Evolutionary conservation across 495 filamentous ascomycete genomes (phyloP).

Genomic region (Neurospora sp.): DNA sequence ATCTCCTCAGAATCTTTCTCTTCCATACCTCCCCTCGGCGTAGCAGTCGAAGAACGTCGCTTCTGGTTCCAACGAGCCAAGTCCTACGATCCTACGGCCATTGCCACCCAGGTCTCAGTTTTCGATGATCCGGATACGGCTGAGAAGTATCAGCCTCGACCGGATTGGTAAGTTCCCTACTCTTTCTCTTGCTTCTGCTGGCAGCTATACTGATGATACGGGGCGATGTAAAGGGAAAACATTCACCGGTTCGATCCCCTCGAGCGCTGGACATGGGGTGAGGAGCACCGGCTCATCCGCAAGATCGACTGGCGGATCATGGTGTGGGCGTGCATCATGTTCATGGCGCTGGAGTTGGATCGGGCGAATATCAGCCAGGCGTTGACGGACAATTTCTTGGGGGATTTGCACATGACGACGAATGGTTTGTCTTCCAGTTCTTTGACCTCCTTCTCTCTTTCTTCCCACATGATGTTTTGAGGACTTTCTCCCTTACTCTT

Average conservation of each 20-base stretch:
- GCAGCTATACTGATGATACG: too few species aligned
- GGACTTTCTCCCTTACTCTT: too few species aligned
- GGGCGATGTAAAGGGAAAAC: conserved; percentile 28
- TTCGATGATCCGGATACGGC: conserved; percentile 32
- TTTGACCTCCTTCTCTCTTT: too few species aligned
- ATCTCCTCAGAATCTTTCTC: conserved; percentile 10
- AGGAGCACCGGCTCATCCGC: conserved; percentile 27
- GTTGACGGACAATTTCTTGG: conserved; percentile 29
- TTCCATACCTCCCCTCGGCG: conserved; percentile 27
- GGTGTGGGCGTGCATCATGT: conserved; percentile 64
- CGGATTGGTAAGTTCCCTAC: conserved; percentile 20
- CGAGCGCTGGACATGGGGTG: conserved; percentile 33
- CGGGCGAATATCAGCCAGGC: conserved; percentile 50
- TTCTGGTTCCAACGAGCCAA: conserved; percentile 36
- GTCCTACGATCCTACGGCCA: conserved; percentile 38
- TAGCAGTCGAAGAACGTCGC: conserved; percentile 24
- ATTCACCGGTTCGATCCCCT: conserved; percentile 32
- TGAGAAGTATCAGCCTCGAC: conserved; percentile 26
- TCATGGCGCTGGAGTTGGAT: conserved; percentile 76
- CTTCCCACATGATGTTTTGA: too few species aligned
- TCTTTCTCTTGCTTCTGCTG: too few species aligned
- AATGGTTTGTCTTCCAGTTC: conserved; percentile 16
- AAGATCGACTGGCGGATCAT: conserved; percentile 35
- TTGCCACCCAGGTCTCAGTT: conserved; percentile 46
- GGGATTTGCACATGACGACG: conserved; percentile 24